Conservation (phyloP, 495 filamentous ascomycete genomes). For the Podospora bellae-mahoneyi region DNA sequence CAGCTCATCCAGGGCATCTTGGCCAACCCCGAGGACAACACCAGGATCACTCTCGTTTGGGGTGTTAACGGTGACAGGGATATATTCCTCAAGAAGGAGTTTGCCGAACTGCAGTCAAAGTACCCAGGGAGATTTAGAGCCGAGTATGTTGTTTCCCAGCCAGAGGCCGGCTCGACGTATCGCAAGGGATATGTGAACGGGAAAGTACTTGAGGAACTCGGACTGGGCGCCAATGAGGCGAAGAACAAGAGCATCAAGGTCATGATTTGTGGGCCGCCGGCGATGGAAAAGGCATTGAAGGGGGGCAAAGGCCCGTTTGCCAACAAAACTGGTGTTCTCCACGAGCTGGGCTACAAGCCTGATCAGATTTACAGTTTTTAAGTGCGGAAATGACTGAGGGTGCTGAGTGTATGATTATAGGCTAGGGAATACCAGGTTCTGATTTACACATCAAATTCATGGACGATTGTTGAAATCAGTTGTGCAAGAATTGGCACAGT, state of each 20-base stretch:
- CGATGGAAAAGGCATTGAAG: slow-evolving; percentile 57
- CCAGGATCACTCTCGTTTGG: slow-evolving; percentile 61
- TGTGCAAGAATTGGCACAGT: too few species aligned
- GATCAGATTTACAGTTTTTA: slow-evolving; percentile 56
- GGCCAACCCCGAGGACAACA: slow-evolving; percentile 57
- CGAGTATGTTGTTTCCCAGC: slow-evolving; percentile 56
- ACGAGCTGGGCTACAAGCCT: slow-evolving; percentile 51
- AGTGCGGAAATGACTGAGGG: background rate
- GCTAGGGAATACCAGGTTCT: background rate
- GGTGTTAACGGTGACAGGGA: slow-evolving; percentile 63
- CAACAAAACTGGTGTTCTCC: slow-evolving; percentile 42
- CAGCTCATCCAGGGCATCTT: slow-evolving; percentile 60
- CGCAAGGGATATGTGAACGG: slow-evolving; percentile 56
- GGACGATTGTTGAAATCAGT: too few species aligned
- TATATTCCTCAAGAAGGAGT: slow-evolving; percentile 55
- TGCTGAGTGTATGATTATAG: background rate
- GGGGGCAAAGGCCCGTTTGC: slow-evolving; percentile 34
- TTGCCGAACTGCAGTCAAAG: slow-evolving; percentile 49
- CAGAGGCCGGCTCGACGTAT: slow-evolving; percentile 39
- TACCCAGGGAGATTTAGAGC: slow-evolving; percentile 58
- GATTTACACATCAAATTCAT: too few species aligned
- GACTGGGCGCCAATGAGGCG: slow-evolving; percentile 34
- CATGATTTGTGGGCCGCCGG: slow-evolving; percentile 63
- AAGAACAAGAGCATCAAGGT: slow-evolving; percentile 50
- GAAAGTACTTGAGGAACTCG: slow-evolving; percentile 51